Evolutionary conservation across 192 early-diverging fungal genomes (phyloP), one percentile per base, ranked within the genome.

Genomic region (Radiomyces spectabilis): DNA sequence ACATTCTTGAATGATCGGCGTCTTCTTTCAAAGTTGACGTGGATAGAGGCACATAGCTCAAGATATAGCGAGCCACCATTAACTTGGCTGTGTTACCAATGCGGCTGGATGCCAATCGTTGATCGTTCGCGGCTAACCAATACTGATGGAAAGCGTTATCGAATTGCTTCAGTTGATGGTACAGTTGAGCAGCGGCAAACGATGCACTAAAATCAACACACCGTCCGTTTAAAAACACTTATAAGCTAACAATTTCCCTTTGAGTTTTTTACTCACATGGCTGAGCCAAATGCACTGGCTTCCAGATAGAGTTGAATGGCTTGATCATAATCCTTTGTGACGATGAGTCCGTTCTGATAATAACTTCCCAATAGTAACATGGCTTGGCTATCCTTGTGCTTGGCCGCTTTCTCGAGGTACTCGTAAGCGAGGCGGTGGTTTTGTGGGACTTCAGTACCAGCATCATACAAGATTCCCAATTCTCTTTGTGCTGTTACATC

Each of bases 401-500:
- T 33, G 19, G 54, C 56, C 13, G 74, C 70, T 47, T 60, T 76
- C 19, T 54, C 41, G 15, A 71, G 65, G 15, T 55, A 66, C 21
- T 66, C 26, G 27, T 53, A 50, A 13, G 74, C 70, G 12, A 57
- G 9, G 18, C 34, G 50, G 32, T 72, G 47, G 30, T 67, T 55
- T 32, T 50, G 25, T 1, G 44, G n/a, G 19, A 72, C 40, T n/a
- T 55, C 57, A 26, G 44, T 38, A 0, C 74, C 74, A 41, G 46
- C 6, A 33, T 62, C 43, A 46, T 66, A 66, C 33, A 73, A 53
- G 12, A 53, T 57, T 15, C 74, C 74, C 5, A 76, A 44, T 40
- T 66, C 53, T 15, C 57, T 51, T 41, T 55, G 54, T 19, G 74
- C 69, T 56, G 29, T 39, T 5, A 38, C 31, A 31, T 75, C 59